Percentiles rank a stretch among this genome's conserved stretches.
These are phyloP conservation scores for Boletus rubroflammeus DNA, from an alignment of 768 basidiomycete species.

Conservation along the genomic window DNA sequence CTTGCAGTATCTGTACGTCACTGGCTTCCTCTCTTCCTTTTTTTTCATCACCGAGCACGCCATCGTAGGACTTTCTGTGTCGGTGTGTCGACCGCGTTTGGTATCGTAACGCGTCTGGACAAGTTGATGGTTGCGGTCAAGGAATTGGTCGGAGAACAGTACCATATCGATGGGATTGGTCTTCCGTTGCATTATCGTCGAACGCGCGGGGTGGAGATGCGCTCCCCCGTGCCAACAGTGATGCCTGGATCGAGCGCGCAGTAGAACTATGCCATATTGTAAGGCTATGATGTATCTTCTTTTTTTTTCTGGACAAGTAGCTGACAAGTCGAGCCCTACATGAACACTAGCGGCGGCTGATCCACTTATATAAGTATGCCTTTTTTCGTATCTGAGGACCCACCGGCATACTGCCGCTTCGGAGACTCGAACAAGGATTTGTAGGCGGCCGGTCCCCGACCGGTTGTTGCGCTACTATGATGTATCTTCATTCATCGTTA, in stretches of 20 bases:
- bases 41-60: background rate
- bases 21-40: background rate
- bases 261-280: background rate
- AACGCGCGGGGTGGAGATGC: constrained; percentile 28
- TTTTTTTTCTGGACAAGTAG: no score
- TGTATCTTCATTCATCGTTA: background rate
- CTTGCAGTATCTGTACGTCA: constrained; percentile 72
- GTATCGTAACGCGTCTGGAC: constrained; percentile 71
- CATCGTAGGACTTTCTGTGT: constrained; percentile 60
- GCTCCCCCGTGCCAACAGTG: constrained; percentile 18
- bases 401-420: no score
- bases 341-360: no score
- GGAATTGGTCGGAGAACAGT: constrained; percentile 84
- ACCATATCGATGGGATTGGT: constrained; percentile 74
- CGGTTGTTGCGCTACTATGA: no score
- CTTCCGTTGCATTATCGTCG: constrained; percentile 22
- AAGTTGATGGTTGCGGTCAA: constrained; percentile 77
- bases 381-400: no score
- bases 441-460: no score
- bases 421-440: no score
- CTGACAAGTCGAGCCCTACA: no score
- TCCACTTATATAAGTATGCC: no score
- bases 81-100: constrained; percentile 65
- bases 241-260: background rate
- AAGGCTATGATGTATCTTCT: no score